Evolutionary conservation across 257 asterid species (phyloP), one percentile per base, ranked within the genome.

Genomic region (Agastache rugosa): DNA sequence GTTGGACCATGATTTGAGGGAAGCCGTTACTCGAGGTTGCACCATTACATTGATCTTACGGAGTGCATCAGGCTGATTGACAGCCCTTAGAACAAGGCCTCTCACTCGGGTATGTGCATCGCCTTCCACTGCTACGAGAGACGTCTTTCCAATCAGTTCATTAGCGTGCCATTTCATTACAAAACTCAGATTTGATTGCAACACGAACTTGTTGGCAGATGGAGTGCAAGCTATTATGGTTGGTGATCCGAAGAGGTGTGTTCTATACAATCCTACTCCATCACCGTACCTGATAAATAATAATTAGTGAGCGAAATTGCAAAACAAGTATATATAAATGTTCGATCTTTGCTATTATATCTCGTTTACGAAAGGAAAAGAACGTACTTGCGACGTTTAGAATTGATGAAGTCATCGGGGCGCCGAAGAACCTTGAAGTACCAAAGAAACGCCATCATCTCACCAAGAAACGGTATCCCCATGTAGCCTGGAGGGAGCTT

Each of bases 391-490:
- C 67, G 75, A 12, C 86, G 89, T 60, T 86, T 88, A 22, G 83
- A 72, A 47, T 83, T 67, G 53, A 86, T 86, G 77, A 72, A 88
- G 16, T 84, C 86, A 68, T 86, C 85, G 17, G 93, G 91, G 63
- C 76, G 83, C 22, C 88, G 76, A 50, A 74, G 39, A 67, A 82
- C 0, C 78, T 84, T 86, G 83, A 86, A 86, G 79, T 86, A 88
- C 83, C 86, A 88, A 27, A 88, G 76, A 74, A 88, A 88, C 5
- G 75, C 3, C 51, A 69, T 31, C 88, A 63, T 84, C 69, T 88
- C 93, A 50, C 93, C 91, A 9, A 86, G 42, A 69, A 84, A 73
- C 9, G 93, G 93, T 5, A 88, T 16, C 6, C 91, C 93, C 91
- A 88, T 88, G 62, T 77, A 59, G 56, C 89, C 91, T 0, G 89